Evolutionary conservation across 805 yeast genomes (phyloP), one percentile per base, ranked within the genome.

Genomic region (Metschnikowia rubicola): DNA sequence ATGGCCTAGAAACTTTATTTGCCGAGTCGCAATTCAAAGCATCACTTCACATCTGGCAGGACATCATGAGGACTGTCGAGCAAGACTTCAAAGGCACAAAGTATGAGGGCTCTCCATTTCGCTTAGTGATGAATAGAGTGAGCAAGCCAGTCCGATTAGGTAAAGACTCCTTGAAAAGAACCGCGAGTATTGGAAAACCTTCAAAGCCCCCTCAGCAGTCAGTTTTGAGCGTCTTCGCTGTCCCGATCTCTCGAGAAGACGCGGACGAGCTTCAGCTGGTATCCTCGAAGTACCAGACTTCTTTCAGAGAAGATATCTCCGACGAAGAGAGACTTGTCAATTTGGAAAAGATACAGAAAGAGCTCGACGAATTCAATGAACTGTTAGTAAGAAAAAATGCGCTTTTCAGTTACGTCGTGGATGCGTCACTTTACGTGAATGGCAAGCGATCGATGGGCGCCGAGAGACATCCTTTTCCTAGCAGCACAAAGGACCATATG

Each of bases 261-360:
- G 58, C 62, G 9, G 38, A 51, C 9, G 40, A 50, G 34, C 52
- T 71, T 29, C 67, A 67, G 43, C 44, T 48, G 30, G 58, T 68
- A 30, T 58, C 67, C 1, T 33, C 48, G 10, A 46, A 54, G 35
- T 67, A 62, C 57, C 59, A 63, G 43, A 68, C 71, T 3, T 61
- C 70, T 30, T 67, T 66, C 54, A 55, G 57, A 21, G 64, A 61
- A 15, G 55, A 62, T 8, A 47, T 68, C 8, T 33, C 64, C 6
- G 48, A 46, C 2, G 60, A 59, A 26, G 59, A 61, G 35, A 57
- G 68, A 44, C 38, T 54, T 8, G 42, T 43, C 15, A 62, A 67
- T 46, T 51, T 67, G 35, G 44, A 39, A 32, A 43, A 46, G n/a
- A 70, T 66, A 48, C 54, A 62, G 31, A 43, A 52, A n/a, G 52